phyloP scores from a whole-genome alignment of 441 rosid genomes.

The Populus hybrid region DNA sequence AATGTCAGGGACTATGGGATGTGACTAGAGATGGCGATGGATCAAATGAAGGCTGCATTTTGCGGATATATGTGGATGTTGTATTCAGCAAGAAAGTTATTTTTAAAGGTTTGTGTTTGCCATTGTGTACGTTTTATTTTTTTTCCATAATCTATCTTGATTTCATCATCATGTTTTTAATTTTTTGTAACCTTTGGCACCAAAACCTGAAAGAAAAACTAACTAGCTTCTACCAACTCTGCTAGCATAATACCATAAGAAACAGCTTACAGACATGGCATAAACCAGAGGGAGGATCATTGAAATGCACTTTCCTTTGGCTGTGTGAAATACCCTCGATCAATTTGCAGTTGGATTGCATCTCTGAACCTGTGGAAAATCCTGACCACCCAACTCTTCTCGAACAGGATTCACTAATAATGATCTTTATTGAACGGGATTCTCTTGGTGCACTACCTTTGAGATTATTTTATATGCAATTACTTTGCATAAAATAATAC shows the following conservation, averaged over 20 bases:
- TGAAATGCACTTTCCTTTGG: not conserved
- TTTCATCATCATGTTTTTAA: not conserved
- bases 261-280: not conserved
- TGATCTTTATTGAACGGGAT: not conserved
- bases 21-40: conserved; percentile 51
- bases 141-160: not conserved
- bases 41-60: conserved; percentile 60
- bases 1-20: conserved; percentile 76
- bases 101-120: conserved; percentile 69
- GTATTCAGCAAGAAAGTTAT: conserved; percentile 82
- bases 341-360: not conserved
- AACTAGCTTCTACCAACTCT: not conserved
- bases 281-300: not conserved
- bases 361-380: not conserved
- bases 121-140: not conserved
- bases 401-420: not conserved
- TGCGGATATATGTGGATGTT: conserved; percentile 70
- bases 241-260: not conserved
- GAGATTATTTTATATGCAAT: not conserved
- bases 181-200: not conserved
- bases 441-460: not conserved
- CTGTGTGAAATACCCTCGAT: not conserved
- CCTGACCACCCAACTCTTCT: not conserved
- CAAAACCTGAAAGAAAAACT: not conserved
- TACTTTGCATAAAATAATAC: not conserved